A percentile compares a stretch with the other conserved stretches of the same genome.
phyloP scores from a whole-genome alignment of 192 early-diverging fungal genomes.

The Coemansia sp. region DNA sequence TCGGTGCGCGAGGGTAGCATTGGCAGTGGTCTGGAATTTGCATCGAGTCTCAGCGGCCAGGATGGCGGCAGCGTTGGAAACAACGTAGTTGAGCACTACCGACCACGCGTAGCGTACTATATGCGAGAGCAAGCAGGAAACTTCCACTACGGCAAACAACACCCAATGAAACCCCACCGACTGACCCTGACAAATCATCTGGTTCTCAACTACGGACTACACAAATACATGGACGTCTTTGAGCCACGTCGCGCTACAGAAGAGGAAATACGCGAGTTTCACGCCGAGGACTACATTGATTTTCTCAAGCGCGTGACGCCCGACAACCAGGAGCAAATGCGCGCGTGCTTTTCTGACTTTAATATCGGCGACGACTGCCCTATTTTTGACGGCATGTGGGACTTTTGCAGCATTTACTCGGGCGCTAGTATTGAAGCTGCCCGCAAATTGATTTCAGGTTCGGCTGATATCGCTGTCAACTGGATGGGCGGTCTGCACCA shows the following conservation, averaged over 20 bases:
- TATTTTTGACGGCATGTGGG: conserved; percentile 95
- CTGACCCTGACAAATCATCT: conserved; percentile 93
- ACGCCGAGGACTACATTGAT: conserved; percentile 94
- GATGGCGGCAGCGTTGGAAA: not conserved
- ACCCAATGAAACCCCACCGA: conserved; percentile 92
- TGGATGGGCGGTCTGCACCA: conserved; percentile 91
- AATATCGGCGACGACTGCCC: conserved; percentile 99
- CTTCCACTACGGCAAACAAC: conserved; percentile 75
- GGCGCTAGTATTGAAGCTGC: conserved; percentile 95
- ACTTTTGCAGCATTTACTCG: conserved; percentile 89
- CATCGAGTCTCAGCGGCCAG: conserved; percentile 15
- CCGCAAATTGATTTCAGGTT: conserved; percentile 72
- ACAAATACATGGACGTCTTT: conserved; percentile 86
- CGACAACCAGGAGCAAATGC: conserved; percentile 62
- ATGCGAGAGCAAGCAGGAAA: conserved; percentile 77
- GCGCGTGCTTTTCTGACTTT: conserved; percentile 64
- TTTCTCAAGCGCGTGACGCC: conserved; percentile 87
- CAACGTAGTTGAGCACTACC: conserved; percentile 55
- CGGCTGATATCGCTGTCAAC: conserved; percentile 88
- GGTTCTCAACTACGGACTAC: conserved; percentile 88
- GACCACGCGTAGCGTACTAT: conserved; percentile 70
- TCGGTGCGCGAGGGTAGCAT: conserved; percentile 28
- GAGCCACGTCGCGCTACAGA: conserved; percentile 85
- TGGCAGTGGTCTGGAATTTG: conserved; percentile 31
- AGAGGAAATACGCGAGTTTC: conserved; percentile 90